Percentiles rank a stretch among this genome's conserved stretches.
Evolutionary conservation across 768 basidiomycete species (phyloP).

Genomic region (Cystobasidium tubakii): DNA sequence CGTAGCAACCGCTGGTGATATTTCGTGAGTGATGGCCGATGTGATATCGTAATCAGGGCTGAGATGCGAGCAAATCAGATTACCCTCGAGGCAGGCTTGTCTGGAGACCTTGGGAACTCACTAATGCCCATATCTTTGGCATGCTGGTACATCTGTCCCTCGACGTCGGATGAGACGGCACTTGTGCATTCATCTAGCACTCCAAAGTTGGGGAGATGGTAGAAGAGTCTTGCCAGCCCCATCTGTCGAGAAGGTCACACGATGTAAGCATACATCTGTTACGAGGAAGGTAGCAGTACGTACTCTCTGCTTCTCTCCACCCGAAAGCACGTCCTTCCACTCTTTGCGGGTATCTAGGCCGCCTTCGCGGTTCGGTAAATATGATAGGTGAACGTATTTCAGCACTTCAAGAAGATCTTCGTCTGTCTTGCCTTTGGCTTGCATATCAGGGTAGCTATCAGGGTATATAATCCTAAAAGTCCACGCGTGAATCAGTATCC

Average conservation of each 20-base stretch:
- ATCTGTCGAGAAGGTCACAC: conserved; percentile 55
- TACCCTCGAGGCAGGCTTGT: background rate
- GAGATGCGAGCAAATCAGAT: background rate
- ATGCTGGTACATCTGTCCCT: conserved; percentile 90
- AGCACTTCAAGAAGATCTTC: conserved; percentile 70
- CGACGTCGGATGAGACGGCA: conserved; percentile 91
- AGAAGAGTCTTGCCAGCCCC: conserved; percentile 88
- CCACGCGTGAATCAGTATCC: too few species aligned
- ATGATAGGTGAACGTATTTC: conserved; percentile 72
- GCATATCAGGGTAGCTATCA: conserved; percentile 69
- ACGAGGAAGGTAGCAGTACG: conserved; percentile 39
- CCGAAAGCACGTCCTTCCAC: conserved; percentile 91
- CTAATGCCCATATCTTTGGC: conserved; percentile 79
- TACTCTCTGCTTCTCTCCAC: conserved; percentile 91
- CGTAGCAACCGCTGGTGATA: conserved; percentile 84
- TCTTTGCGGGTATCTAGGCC: conserved; percentile 85
- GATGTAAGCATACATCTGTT: background rate
- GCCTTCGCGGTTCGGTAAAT: conserved; percentile 78
- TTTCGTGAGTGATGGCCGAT: conserved; percentile 76
- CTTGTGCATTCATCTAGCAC: conserved; percentile 90
- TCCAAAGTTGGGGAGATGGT: conserved; percentile 74
- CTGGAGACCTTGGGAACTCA: conserved; percentile 33
- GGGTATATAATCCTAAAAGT: conserved; percentile 70
- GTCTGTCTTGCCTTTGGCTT: conserved; percentile 59
- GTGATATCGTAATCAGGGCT: conserved; percentile 80